phyloP scores from a whole-genome alignment of 257 asterid species.

The Solanum pimpinellifolium region DNA sequence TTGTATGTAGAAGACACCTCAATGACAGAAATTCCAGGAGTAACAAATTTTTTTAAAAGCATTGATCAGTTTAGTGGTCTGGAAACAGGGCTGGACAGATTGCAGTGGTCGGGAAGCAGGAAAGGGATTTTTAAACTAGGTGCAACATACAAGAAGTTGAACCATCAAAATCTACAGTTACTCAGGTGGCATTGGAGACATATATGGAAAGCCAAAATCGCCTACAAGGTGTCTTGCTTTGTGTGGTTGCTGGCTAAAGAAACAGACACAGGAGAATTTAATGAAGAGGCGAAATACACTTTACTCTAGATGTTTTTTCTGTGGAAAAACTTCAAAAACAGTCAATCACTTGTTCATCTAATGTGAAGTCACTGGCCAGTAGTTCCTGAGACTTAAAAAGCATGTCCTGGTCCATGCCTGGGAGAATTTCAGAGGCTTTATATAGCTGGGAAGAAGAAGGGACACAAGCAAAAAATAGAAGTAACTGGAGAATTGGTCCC shows the following conservation, averaged over 20 bases:
- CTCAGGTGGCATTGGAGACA: not conserved
- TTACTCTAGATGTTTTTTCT: too few species aligned
- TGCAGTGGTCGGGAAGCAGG: not conserved
- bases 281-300: too few species aligned
- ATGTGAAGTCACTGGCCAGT: not conserved
- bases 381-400: not conserved
- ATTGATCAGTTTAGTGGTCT: not conserved
- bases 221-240: too few species aligned
- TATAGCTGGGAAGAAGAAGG: not conserved
- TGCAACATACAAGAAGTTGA: not conserved
- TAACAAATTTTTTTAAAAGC: not conserved
- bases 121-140: not conserved
- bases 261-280: too few species aligned
- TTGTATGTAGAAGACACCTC: not conserved
- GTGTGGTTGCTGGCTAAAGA: too few species aligned
- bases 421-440: not conserved
- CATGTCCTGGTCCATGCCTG: not conserved
- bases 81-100: not conserved
- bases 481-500: not conserved
- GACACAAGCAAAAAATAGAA: not conserved
- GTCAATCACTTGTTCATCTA: not conserved
- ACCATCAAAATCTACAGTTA: not conserved
- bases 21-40: not conserved
- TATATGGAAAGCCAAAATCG: too few species aligned
- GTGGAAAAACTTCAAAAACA: not conserved